Base-by-base conservation (phyloP, 1,139 yeast genomes). In the Blastobotrys apis region DNA sequence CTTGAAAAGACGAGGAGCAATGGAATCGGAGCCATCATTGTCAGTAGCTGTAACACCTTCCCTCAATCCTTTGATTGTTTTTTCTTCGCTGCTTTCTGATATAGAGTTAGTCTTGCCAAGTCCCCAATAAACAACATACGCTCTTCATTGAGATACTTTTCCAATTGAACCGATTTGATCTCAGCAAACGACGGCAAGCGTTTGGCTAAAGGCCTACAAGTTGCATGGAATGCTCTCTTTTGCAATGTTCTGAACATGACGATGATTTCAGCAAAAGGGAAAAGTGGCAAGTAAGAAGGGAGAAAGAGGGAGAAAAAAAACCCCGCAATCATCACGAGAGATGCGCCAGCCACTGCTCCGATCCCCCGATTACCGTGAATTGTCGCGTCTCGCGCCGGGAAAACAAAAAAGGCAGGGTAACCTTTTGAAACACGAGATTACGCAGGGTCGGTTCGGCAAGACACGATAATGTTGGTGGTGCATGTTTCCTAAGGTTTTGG, bases 151-250 rank as follows among this genome's bases (percentile, higher is more conserved):
- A 52, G 44, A 47, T 63, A 64, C 48, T 62, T 56, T 26, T 58
- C 58, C 37, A 65, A 48, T 45, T 65, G 58, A 30, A 62, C 58
- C 3, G 66, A 55, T 27, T 54, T 51, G 43, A 65, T 62, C 37
- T 62, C 61, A 10, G 65, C 64, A 43, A 64, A 59, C 16, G 67
- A 62, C n/a, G 68, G 68, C 43, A 64, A 52, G 16, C 64, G 49
- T 30, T 47, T 53, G 47, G 50, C 40, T 15, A 33, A 10, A 6
- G 12, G 13, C 5, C 6, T 8, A 4, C 15, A 6, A 17, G 36
- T n/a, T 16, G 36, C 5, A 15, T 9, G 13, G 15, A 33, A 33
- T 8, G 36, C 19, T 15, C 36, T 23, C 19, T 17, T n/a, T 5
- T 17, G 36, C 9, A 33, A 19, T 9, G 36, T 12, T 20, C 26